A percentile compares a stretch with the other conserved stretches of the same genome.
phyloP scores from a whole-genome alignment of 2,329 filamentous ascomycete genomes.

The Hymenoscyphus linearis region DNA sequence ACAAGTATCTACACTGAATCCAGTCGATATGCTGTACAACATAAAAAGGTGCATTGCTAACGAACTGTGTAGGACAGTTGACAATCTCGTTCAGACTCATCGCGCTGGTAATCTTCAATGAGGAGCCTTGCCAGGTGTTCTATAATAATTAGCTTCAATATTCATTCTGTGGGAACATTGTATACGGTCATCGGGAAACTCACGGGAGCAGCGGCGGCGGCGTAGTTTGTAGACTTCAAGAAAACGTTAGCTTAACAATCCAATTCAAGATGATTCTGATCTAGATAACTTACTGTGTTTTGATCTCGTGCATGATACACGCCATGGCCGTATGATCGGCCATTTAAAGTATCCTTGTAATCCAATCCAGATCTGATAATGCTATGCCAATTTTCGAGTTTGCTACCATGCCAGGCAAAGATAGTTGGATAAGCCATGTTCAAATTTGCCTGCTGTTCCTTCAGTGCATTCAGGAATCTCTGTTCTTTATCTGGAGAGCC shows the following conservation, averaged over 20 bases:
- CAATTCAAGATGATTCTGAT: not conserved
- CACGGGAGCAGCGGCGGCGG: conserved; percentile 9
- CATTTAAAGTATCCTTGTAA: conserved; percentile 57
- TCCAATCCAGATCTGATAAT: conserved; percentile 81
- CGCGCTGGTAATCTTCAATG: conserved; percentile 51
- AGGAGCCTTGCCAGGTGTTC: conserved; percentile 60
- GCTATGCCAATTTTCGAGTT: conserved; percentile 76
- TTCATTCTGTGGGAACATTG: not conserved
- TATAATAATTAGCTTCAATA: conserved; percentile 15
- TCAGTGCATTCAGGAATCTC: conserved; percentile 61
- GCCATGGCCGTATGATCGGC: conserved; percentile 70
- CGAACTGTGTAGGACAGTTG: conserved; percentile 62
- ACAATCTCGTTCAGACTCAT: conserved; percentile 82
- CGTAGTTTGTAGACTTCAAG: conserved; percentile 39
- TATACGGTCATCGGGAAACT: conserved; percentile 5
- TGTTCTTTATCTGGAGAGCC: conserved; percentile 84
- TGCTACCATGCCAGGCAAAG: conserved; percentile 84
- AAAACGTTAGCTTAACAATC: not conserved
- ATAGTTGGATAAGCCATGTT: conserved; percentile 56
- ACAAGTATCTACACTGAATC: conserved; percentile 86
- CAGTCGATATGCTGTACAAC: conserved; percentile 75
- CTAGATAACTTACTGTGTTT: conserved; percentile 25
- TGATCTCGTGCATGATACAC: conserved; percentile 70
- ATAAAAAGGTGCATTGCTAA: conserved; percentile 51
- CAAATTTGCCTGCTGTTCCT: conserved; percentile 34